Evolutionary conservation across 163 green algal genomes (phyloP).

Genomic region (Scenedesmus sp.): DNA sequence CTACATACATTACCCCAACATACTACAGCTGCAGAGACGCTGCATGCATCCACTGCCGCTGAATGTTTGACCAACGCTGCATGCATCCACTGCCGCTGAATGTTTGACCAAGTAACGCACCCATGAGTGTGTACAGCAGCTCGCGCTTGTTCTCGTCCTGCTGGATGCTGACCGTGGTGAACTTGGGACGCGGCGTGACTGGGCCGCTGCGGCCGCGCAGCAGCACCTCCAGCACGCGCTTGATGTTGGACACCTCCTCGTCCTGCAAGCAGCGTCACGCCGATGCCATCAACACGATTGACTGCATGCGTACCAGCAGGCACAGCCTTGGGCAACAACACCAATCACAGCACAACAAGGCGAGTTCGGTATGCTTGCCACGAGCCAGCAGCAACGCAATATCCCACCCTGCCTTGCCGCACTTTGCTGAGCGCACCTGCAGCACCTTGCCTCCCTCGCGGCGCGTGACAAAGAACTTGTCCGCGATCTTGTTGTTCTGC

Average conservation of each 20-base stretch:
- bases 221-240: conserved; percentile 70
- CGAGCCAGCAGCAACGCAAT: neutral
- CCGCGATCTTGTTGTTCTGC: conserved; percentile 62
- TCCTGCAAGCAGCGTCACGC: neutral
- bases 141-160: conserved; percentile 69
- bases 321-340: neutral
- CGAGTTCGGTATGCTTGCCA: neutral
- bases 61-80: neutral
- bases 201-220: conserved; percentile 45
- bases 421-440: neutral
- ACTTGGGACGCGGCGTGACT: conserved; percentile 53
- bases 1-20: no score
- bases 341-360: neutral
- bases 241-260: conserved; percentile 63
- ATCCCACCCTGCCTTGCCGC: neutral
- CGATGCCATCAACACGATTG: neutral
- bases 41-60: no score
- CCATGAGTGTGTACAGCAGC: conserved; percentile 86
- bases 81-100: neutral
- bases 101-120: conserved; percentile 51
- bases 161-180: conserved; percentile 56
- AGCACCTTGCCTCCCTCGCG: conserved; percentile 66
- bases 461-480: conserved; percentile 87
- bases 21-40: no score
- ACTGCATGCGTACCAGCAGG: neutral